These are phyloP conservation scores for Golubevia pallescens DNA, from an alignment of 1,284 basidiomycete species.

Conservation along the genomic window DNA sequence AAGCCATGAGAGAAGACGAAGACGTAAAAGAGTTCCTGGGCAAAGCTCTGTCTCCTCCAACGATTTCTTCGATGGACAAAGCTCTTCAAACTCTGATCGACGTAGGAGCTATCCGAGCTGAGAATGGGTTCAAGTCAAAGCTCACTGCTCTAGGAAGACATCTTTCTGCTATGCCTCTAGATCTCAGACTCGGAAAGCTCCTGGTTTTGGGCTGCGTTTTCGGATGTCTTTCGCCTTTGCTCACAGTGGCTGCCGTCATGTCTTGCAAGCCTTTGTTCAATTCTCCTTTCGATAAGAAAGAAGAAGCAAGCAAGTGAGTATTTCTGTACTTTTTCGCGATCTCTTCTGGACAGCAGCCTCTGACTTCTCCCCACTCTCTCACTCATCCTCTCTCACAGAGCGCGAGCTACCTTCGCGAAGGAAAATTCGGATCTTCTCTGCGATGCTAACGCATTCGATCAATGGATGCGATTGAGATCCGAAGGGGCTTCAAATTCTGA, in stretches of 20 bases:
- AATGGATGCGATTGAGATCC: constrained; percentile 70
- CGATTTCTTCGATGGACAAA: constrained; percentile 76
- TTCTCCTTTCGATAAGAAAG: constrained; percentile 80
- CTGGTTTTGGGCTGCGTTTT: constrained; percentile 57
- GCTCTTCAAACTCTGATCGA: constrained; percentile 79
- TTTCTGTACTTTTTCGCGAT: too few species aligned
- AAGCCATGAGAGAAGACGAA: constrained; percentile 78
- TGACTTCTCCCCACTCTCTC: background rate
- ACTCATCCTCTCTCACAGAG: constrained; percentile 66
- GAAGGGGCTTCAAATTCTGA: constrained; percentile 68
- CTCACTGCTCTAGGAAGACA: constrained; percentile 84
- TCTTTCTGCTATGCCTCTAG: constrained; percentile 82
- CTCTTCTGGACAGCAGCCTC: background rate
- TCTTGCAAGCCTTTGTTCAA: constrained; percentile 86
- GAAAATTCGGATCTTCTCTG: constrained; percentile 87
- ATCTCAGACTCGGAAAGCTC: constrained; percentile 86
- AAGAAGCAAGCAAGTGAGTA: constrained; percentile 75
- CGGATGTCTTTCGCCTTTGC: constrained; percentile 51
- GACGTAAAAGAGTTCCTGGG: constrained; percentile 75
- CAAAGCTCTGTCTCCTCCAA: constrained; percentile 83
- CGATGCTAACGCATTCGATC: constrained; percentile 78
- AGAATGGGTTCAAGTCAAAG: constrained; percentile 67
- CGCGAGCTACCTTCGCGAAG: constrained; percentile 73
- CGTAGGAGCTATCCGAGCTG: constrained; percentile 76
- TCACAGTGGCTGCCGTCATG: constrained; percentile 29